Conservation (phyloP, 345 rosid species). For the Rhizophora apiculata region DNA sequence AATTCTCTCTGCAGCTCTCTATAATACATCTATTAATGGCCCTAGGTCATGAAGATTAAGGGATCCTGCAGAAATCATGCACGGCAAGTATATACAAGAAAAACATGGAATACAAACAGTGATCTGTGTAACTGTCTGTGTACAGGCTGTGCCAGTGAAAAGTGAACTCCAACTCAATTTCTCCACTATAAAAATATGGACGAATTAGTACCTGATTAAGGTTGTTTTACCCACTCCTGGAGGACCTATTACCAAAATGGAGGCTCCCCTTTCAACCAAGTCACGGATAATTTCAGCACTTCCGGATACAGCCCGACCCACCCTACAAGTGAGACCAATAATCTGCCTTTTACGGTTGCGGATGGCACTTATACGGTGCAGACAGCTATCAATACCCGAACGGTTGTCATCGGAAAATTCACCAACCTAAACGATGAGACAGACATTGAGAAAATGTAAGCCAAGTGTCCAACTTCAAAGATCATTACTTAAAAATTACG, state of each 20-base stretch:
- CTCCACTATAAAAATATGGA: neutral
- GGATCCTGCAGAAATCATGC: neutral
- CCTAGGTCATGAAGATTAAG: neutral
- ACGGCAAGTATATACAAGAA: neutral
- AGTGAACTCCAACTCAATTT: neutral
- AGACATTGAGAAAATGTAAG: slow-evolving; percentile 18
- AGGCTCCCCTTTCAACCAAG: slow-evolving; percentile 82
- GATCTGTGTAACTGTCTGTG: neutral
- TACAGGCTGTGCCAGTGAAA: neutral
- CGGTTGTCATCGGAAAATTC: slow-evolving; percentile 95
- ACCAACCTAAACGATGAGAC: slow-evolving; percentile 55
- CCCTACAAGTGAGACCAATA: slow-evolving; percentile 92
- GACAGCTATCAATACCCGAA: slow-evolving; percentile 80
- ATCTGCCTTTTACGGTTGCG: slow-evolving; percentile 84
- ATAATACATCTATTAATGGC: neutral
- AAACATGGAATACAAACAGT: neutral
- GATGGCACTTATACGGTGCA: slow-evolving; percentile 94
- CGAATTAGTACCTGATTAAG: slow-evolving; percentile 64
- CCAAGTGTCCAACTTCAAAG: slow-evolving; percentile 11
- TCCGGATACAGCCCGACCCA: slow-evolving; percentile 86
- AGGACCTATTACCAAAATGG: slow-evolving; percentile 87
- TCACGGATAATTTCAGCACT: slow-evolving; percentile 83
- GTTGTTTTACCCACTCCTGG: slow-evolving; percentile 99
- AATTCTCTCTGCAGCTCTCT: neutral
- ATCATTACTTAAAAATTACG: neutral